Evolutionary conservation across 1,284 basidiomycete species (phyloP), one percentile per base, ranked within the genome.

Genomic region (Sporisorium graminicola): DNA sequence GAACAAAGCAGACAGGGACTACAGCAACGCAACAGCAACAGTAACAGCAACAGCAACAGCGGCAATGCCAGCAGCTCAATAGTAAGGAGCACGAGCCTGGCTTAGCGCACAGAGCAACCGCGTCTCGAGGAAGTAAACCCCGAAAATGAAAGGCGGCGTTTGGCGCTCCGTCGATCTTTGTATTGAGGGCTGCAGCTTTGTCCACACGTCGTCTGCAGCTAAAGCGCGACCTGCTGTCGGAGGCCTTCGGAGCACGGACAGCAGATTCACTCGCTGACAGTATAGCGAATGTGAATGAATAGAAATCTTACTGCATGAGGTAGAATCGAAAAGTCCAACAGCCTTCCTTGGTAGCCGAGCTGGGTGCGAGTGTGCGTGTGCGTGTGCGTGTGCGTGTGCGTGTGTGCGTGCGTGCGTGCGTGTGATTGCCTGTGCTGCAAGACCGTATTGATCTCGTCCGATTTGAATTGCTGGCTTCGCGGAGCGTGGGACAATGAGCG

Each of bases 301-400:
- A 50, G 49, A 18, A 31, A 18, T 16, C 26, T 16, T 18, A 47
- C 2, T 40, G 26, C 27, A 29, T 16, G 26, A 27, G 18, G 18
- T 20, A 31, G n/a, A 50, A 50, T 50, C 49, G 49, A 50, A 20
- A 20, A 27, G 27, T 31, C 18, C 49, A 16, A 50, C 24, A 31
- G 49, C 47, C 27, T 47, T 26, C 46, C 26, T 49, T 9, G 49
- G 20, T 31, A 31, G 27, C 49, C 49, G 49, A 50, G 29, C 29
- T 50, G 6, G 49, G 49, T 49, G 26, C 18, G 47, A 13, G 27
- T 29, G 46, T 27, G 46, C 24, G 46, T 47, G 24, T 27, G 46
- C n/a, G n/a, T n/a, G n/a, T n/a, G n/a, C n/a, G n/a, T n/a, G n/a
- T n/a, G n/a, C n/a, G n/a, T n/a, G n/a, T n/a, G n/a, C n/a, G n/a